Conservation (phyloP, 2,329 filamentous ascomycete genomes). For the Hypoxylon sp. region DNA sequence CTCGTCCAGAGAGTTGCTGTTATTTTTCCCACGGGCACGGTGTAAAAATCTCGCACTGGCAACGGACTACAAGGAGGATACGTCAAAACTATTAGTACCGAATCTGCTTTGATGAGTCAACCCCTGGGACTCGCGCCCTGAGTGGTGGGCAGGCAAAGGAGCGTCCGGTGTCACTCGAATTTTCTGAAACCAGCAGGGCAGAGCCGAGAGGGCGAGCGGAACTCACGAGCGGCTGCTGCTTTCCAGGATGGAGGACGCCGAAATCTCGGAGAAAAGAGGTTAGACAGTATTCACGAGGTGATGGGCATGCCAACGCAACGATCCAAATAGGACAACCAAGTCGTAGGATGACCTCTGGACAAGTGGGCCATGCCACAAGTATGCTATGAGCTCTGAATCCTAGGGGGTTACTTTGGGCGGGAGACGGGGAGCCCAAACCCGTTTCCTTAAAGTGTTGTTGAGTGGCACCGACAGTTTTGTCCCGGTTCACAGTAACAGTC, state of each 20-base stretch:
- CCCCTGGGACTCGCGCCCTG: slow-evolving; percentile 31
- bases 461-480: slow-evolving; percentile 36
- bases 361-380: slow-evolving; percentile 36
- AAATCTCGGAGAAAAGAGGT: slow-evolving; percentile 30
- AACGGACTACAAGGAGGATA: slow-evolving; percentile 35
- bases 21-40: slow-evolving; percentile 27
- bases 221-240: slow-evolving; percentile 28
- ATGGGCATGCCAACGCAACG: slow-evolving; percentile 28
- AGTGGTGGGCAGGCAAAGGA: slow-evolving; percentile 31
- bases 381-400: slow-evolving; percentile 25
- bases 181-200: slow-evolving; percentile 33
- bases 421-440: slow-evolving; percentile 33
- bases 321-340: slow-evolving; percentile 31
- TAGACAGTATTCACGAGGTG: slow-evolving; percentile 33
- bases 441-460: slow-evolving; percentile 33
- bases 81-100: slow-evolving; percentile 33
- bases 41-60: slow-evolving; percentile 34
- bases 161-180: slow-evolving; percentile 38
- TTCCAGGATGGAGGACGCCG: slow-evolving; percentile 38
- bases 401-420: slow-evolving; percentile 30
- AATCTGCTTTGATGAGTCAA: slow-evolving; percentile 38
- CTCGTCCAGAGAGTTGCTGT: slow-evolving; percentile 23
- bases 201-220: slow-evolving; percentile 30
- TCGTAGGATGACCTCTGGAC: slow-evolving; percentile 34
- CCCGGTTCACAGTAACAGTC: slow-evolving; percentile 33